Percentiles rank a stretch among this genome's conserved stretches.
Conservation (phyloP, 164 flowering plant species). For the Vitis vinifera region ASM3070453v1 NC_081821.1:10008001-10008500, state of each 20-base stretch:
- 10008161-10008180: conserved; percentile 42
- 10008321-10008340: too few species aligned
- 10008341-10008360: neutral
- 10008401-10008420: neutral
- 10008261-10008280: neutral
- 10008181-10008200: conserved; percentile 58
- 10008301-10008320: too few species aligned
- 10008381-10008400: neutral
- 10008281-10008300: neutral
- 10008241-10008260: conserved; percentile 53
- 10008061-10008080: conserved; percentile 67
- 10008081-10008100: conserved; percentile 87
- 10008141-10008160: conserved; percentile 80
- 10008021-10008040: neutral
- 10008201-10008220: conserved; percentile 80
- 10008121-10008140: conserved; percentile 94
- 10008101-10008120: conserved; percentile 89
- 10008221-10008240: conserved; percentile 82
- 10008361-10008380: neutral
- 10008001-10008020: neutral
- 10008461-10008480: neutral
- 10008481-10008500: neutral
- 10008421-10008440: neutral
- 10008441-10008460: neutral
- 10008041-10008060: conserved; percentile 38